These are phyloP conservation scores for Pouteria campechiana DNA, from an alignment of 179 eudicot genomes.

Conservation along the genomic window DNA sequence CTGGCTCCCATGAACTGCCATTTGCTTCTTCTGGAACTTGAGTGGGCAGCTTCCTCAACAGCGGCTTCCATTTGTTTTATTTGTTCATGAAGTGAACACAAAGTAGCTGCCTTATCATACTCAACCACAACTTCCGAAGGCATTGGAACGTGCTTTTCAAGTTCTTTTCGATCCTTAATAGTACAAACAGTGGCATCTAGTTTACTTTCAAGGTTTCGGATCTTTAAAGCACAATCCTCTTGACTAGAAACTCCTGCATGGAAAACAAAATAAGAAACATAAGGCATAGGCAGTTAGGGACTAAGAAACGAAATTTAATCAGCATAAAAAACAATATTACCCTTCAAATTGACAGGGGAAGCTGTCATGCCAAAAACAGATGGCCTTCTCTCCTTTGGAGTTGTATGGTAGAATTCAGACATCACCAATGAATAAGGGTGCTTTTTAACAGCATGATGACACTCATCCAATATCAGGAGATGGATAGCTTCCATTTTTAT, in stretches of 20 bases:
- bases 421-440: slow-evolving; percentile 97
- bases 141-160: slow-evolving; percentile 98
- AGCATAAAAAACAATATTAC: slow-evolving; percentile 23
- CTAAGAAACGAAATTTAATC: neutral
- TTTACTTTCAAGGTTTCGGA: slow-evolving; percentile 92
- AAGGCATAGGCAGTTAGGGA: neutral
- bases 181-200: slow-evolving; percentile 90
- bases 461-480: slow-evolving; percentile 93
- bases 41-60: slow-evolving; percentile 89
- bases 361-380: slow-evolving; percentile 98
- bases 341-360: slow-evolving; percentile 97
- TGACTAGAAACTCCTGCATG: slow-evolving; percentile 94
- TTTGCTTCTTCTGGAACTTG: slow-evolving; percentile 86
- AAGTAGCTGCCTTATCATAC: slow-evolving; percentile 84
- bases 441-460: slow-evolving; percentile 99
- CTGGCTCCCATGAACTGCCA: slow-evolving; percentile 99
- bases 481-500: slow-evolving; percentile 87
- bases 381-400: slow-evolving; percentile 87
- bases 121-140: slow-evolving; percentile 90
- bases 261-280: neutral
- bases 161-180: slow-evolving; percentile 86
- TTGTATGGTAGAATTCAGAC: slow-evolving; percentile 99
- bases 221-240: slow-evolving; percentile 95
- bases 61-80: slow-evolving; percentile 83
- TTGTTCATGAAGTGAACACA: slow-evolving; percentile 89